Evolutionary conservation across 2,329 filamentous ascomycete genomes (phyloP).

Genomic region (Pezizomycotina sp.): DNA sequence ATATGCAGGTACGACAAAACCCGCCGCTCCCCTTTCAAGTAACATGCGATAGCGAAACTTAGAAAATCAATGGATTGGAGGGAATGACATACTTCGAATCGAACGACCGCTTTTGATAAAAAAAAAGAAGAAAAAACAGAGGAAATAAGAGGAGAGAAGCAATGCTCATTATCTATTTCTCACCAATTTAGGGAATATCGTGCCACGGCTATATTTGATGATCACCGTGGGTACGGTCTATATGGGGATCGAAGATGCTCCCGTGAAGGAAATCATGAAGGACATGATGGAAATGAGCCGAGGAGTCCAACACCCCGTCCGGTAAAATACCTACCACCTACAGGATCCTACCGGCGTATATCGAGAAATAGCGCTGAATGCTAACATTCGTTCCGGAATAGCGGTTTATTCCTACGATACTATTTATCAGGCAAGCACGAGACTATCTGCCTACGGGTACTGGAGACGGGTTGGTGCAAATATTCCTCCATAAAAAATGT

Average conservation of each 20-base stretch:
- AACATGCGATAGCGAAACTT: too few relatives aligned
- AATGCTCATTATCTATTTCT: conserved; percentile 1
- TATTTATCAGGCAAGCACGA: conserved; percentile 84
- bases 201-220: conserved; percentile 94
- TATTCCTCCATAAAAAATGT: too few relatives aligned
- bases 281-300: conserved; percentile 99
- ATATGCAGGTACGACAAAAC: conserved; percentile 23
- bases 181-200: conserved; percentile 78
- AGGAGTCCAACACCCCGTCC: conserved; percentile 90
- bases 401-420: conserved; percentile 80
- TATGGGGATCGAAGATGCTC: conserved; percentile 95
- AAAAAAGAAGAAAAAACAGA: too few relatives aligned
- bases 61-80: too few relatives aligned
- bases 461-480: conserved; percentile 42
- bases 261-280: conserved; percentile 99
- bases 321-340: conserved; percentile 30
- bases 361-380: too few relatives aligned
- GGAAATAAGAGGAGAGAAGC: too few relatives aligned
- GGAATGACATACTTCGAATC: too few relatives aligned
- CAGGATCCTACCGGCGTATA: too few relatives aligned
- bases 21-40: neutral
- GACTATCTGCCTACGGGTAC: conserved; percentile 69
- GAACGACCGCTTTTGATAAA: too few relatives aligned
- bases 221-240: conserved; percentile 98
- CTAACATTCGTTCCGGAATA: too few relatives aligned